A percentile compares a stretch with the other conserved stretches of the same genome.
phyloP scores from a whole-genome alignment of 768 basidiomycete species.

The Hericium rajendrae region DNA sequence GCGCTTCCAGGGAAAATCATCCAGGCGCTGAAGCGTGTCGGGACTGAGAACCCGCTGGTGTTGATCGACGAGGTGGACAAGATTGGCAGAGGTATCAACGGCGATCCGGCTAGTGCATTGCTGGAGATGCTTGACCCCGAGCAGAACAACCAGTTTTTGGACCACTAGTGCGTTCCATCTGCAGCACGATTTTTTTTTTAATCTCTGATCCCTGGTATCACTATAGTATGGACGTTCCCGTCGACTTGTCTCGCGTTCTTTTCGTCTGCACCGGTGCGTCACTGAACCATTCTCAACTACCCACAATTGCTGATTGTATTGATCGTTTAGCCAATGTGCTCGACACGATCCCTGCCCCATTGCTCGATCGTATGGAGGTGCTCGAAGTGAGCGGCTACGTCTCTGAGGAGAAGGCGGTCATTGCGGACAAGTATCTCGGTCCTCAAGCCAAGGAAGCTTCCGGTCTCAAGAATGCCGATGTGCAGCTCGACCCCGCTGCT shows the following conservation, averaged over 20 bases:
- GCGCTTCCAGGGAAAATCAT: conserved; percentile 93
- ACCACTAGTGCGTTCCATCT: conserved; percentile 69
- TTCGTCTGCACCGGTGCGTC: conserved; percentile 83
- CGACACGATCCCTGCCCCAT: conserved; percentile 87
- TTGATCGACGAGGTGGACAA: conserved; percentile 96
- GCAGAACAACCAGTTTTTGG: conserved; percentile 89
- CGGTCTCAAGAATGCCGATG: conserved; percentile 79
- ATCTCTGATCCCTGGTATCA: background rate
- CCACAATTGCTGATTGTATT: background rate
- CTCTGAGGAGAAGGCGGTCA: conserved; percentile 83
- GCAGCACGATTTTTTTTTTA: background rate
- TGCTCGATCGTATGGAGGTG: conserved; percentile 95
- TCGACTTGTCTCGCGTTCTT: conserved; percentile 90
- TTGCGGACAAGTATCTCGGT: conserved; percentile 79
- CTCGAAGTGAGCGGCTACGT: conserved; percentile 93
- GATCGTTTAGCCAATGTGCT: conserved; percentile 63
- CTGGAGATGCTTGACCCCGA: conserved; percentile 93
- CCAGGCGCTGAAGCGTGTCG: conserved; percentile 86
- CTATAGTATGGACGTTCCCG: conserved; percentile 86
- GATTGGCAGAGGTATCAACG: conserved; percentile 84
- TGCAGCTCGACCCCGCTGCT: conserved; percentile 63
- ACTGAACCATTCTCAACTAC: background rate
- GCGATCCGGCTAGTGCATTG: conserved; percentile 85
- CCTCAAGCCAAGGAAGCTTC: conserved; percentile 91
- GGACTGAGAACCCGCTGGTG: conserved; percentile 89